A percentile compares a stretch with the other conserved stretches of the same genome.
phyloP scores from a whole-genome alignment of 495 filamentous ascomycete species.

The Trichoderma parareesei region DNA sequence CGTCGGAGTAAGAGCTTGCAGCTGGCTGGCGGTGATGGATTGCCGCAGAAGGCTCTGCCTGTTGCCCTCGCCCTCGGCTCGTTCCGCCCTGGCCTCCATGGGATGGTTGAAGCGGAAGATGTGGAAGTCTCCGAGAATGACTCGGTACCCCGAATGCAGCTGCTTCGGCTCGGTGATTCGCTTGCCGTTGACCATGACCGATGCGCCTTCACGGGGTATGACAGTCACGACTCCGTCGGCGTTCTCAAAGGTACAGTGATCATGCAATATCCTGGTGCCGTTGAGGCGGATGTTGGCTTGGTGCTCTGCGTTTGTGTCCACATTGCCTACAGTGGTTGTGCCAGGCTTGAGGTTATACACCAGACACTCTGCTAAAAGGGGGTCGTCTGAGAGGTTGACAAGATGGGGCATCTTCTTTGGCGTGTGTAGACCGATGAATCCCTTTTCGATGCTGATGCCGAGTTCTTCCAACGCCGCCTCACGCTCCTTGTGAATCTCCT shows the following conservation, averaged over 20 bases:
- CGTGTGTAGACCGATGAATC: conserved; percentile 88
- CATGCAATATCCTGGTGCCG: conserved; percentile 80
- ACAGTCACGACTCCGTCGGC: conserved; percentile 89
- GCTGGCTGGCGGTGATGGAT: conserved; percentile 73
- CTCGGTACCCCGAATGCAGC: conserved; percentile 82
- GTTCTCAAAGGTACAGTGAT: conserved; percentile 87
- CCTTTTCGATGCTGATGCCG: conserved; percentile 97
- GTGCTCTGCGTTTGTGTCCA: conserved; percentile 67
- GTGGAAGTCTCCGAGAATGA: conserved; percentile 97
- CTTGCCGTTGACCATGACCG: conserved; percentile 96
- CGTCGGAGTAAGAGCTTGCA: conserved; percentile 52
- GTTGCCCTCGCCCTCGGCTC: conserved; percentile 53
- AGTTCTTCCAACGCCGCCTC: conserved; percentile 93
- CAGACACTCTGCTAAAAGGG: conserved; percentile 88
- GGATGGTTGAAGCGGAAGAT: conserved; percentile 99
- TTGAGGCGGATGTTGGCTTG: conserved; percentile 87
- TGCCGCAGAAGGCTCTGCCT: conserved; percentile 74
- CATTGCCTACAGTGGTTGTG: conserved; percentile 85
- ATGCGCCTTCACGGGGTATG: conserved; percentile 78
- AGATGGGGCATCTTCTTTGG: conserved; percentile 99
- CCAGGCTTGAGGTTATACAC: conserved; percentile 98
- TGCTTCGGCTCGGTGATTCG: conserved; percentile 74
- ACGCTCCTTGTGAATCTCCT: conserved; percentile 94
- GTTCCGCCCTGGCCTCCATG: conserved; percentile 86
- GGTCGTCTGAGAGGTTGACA: conserved; percentile 96